Percentiles rank a stretch among this genome's conserved stretches.
phyloP scores from a whole-genome alignment of 2,329 filamentous ascomycete species.

The Trichoderma sp. region DNA sequence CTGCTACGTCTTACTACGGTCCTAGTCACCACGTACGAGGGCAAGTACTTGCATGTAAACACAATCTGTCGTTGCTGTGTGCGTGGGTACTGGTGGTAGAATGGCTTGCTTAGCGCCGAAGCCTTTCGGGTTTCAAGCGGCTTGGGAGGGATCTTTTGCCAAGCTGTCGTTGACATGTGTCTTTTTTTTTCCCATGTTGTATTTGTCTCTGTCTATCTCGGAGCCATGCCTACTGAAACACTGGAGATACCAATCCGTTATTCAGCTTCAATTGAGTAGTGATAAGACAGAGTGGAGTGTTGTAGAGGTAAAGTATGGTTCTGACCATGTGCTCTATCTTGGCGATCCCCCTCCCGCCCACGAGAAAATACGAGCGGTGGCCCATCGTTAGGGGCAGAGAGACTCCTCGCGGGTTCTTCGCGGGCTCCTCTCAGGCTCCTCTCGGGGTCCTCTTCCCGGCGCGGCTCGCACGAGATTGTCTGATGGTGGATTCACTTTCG shows the following conservation, averaged over 20 bases:
- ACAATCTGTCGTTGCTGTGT: background rate
- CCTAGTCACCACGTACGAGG: background rate
- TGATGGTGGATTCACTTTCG: background rate
- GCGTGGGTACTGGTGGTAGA: background rate
- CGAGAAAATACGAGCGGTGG: background rate
- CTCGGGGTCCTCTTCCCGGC: background rate
- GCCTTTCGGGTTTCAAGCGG: background rate
- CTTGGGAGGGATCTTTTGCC: background rate
- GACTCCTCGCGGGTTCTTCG: background rate
- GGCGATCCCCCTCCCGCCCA: background rate
- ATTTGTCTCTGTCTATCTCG: background rate
- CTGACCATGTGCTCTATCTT: background rate
- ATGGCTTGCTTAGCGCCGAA: slow-evolving; percentile 5
- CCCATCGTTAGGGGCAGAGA: background rate
- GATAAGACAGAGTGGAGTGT: background rate
- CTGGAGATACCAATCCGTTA: background rate
- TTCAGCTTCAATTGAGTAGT: background rate
- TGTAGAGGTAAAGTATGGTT: background rate
- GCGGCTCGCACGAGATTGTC: background rate
- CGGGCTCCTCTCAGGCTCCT: background rate
- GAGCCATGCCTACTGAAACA: background rate
- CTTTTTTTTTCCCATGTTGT: background rate
- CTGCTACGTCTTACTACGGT: too few relatives aligned
- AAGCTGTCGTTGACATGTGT: background rate
- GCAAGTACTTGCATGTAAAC: background rate